Evolutionary conservation across 2,329 filamentous ascomycete genomes (phyloP), one percentile per base, ranked within the genome.

Genomic region (Colletotrichum karsti): DNA sequence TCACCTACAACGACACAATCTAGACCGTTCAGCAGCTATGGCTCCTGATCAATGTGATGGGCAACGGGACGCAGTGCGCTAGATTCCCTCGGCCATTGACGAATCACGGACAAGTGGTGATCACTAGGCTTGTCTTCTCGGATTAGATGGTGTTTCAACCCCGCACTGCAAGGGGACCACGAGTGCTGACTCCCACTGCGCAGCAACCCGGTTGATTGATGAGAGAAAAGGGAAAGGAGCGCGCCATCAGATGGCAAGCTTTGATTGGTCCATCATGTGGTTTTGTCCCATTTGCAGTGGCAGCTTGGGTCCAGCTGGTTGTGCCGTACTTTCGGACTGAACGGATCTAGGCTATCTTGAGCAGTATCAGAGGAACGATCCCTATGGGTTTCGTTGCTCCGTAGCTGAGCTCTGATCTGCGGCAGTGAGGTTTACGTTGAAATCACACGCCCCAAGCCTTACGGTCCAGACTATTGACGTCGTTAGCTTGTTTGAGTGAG

Each of bases 71-170:
- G 22, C 9, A 26, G 8, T 15, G 39, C 39, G 33, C 35, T 30
- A 7, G 22, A 37, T n/a, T 24, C 5, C 15, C 51, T 24, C 22
- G 55, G 26, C 41, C 55, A 46, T 35, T 58, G n/a, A n/a, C 55
- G 28, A 46, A 62, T 50, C 39, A 30, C 15, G n/a, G 24, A n/a
- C 37, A 12, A 35, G 8, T 22, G 42, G 28, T 13, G 35, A 64
- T 24, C 42, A 22, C 15, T 28, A 66, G 30, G 35, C 33, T 26
- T n/a, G 41, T 10, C 48, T 35, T 20, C 18, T 30, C 51, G 42
- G 53, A 53, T 39, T 28, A 46, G 39, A 58, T 28, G 59, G 30
- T 48, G 65, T 68, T 68, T 68, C 65, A 66, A 68, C 65, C 61
- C 46, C 61, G 61, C 65, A 68, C 53, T 66, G 54, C 37, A 55